Base-by-base conservation (phyloP, 805 yeast species). In the Blastobotrys parvus region DNA sequence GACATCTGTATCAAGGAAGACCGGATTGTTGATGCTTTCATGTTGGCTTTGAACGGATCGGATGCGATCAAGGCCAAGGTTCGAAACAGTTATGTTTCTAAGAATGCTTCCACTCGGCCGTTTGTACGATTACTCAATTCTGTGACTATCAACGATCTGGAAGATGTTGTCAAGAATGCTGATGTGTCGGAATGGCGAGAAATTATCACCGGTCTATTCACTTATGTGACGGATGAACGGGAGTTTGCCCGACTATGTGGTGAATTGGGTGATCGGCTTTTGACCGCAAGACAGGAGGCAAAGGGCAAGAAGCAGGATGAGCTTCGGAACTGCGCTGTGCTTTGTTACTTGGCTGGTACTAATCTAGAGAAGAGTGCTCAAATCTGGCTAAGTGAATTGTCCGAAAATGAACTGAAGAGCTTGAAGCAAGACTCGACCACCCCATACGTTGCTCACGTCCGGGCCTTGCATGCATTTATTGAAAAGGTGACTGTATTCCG, bases 381-480 rank as follows among this genome's bases (percentile, higher is more conserved):
- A 10, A 75, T 92, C 49, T 92, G 99, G 99, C 72, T 85, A 41
- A 68, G 76, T 21, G 98, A 92, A 62, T 67, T 82, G 55, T 64
- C 71, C 38, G 57, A 67, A 1, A 56, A 66, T 22, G 80, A 77
- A 50, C 62, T 65, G 7, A 61, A 68, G 34, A 60, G 74, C 33
- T 49, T 67, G 31, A 55, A 57, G 33, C 31, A 32, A 2, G 39
- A 35, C 7, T 17, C 19, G 3, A 38, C 41, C 7, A 46, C 61
- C n/a, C 78, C 86, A 1, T 81, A 82, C 43, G 92, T 82, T 50
- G 95, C 95, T 18, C 87, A 87, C 56, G 78, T 82, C 52, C 82
- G 77, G 52, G 82, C 95, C 6, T 69, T 90, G 59, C 80, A 82
- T 42, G 81, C 77, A 55, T 82, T 88, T 58, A 82, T 86, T 41